Evolutionary conservation across 2,329 filamentous ascomycete species (phyloP), one percentile per base, ranked within the genome.

Genomic region (Akanthomyces muscarius): DNA sequence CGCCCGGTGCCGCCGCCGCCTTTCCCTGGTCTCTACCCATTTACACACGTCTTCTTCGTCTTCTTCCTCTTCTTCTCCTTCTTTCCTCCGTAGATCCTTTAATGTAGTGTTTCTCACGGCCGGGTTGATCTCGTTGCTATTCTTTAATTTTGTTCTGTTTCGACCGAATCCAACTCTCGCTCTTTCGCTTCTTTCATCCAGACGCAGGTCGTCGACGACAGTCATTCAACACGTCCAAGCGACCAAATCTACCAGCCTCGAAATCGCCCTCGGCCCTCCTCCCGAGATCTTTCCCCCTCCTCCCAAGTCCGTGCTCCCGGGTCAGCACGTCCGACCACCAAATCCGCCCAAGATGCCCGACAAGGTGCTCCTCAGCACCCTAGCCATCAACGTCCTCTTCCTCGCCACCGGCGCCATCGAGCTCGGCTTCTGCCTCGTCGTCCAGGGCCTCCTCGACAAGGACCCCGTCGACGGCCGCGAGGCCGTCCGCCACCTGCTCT

Each of bases 381-480:
- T 83, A 66, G 73, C 72, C 66, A 73, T 76, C 70, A 81, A 84
- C 71, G 65, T 76, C 62, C 72, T 86, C 68, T 86, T 86, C 72
- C 77, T 82, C 66, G 70, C 75, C 62, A 81, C 82, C 65, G 84
- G 84, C 62, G 77, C 80, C 68, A 73, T 86, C 70, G 79, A 83
- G 71, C 73, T 86, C 65, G 82, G 77, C 63, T 86, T 86, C 73
- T 81, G 78, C 60, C 71, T 86, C 71, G 76, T 85, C 68, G 81
- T 83, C 66, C 75, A 76, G 68, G 80, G 78, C 65, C 74, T 77
- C 63, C 75, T 78, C 71, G 74, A 77, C 71, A 38, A 23, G n/a
- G 50, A 23, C 23, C 25, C 59, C 28, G 44, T 5, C 4, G 74
- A 80, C 50, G 84, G 84, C 61, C 69, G 73, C 62, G 75, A 82